These are phyloP conservation scores for Microstroma glucosiphilum DNA, from an alignment of 1,284 basidiomycete species.

Conservation along the genomic window DNA sequence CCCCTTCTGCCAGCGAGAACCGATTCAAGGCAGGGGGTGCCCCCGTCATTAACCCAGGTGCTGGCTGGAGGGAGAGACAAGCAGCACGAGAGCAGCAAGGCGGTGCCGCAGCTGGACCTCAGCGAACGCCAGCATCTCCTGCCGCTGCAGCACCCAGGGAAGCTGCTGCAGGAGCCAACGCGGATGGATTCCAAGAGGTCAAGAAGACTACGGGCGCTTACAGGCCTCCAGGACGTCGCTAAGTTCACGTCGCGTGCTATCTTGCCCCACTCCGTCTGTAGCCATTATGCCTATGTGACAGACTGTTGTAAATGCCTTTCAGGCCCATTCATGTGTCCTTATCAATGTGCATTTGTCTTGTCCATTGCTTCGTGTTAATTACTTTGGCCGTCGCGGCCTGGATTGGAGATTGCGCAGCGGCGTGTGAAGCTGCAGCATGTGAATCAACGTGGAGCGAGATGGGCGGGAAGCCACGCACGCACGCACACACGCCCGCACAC, in stretches of 20 bases:
- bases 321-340: too few relatives aligned
- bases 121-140: conserved; percentile 13
- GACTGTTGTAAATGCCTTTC: too few relatives aligned
- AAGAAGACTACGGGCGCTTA: conserved; percentile 12
- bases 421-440: too few relatives aligned
- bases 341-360: too few relatives aligned
- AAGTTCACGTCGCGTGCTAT: neutral
- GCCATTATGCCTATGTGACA: too few relatives aligned
- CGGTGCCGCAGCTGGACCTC: conserved; percentile 11
- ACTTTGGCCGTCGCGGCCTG: too few relatives aligned
- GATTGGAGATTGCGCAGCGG: too few relatives aligned
- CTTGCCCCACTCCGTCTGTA: too few relatives aligned
- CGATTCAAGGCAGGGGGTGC: neutral
- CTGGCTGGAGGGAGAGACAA: conserved; percentile 26
- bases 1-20: conserved; percentile 6
- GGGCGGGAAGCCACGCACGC: too few relatives aligned
- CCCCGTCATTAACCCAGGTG: conserved; percentile 8
- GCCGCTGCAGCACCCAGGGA: conserved; percentile 8
- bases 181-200: conserved; percentile 15
- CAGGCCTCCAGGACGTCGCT: conserved; percentile 8
- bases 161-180: neutral
- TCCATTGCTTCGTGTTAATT: too few relatives aligned
- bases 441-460: too few relatives aligned
- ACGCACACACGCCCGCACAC: too few relatives aligned
- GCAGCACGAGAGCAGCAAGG: conserved; percentile 18